These are phyloP conservation scores for Aureobasidium sp. DNA, from an alignment of 2,329 filamentous ascomycete species.

Conservation along the genomic window DNA sequence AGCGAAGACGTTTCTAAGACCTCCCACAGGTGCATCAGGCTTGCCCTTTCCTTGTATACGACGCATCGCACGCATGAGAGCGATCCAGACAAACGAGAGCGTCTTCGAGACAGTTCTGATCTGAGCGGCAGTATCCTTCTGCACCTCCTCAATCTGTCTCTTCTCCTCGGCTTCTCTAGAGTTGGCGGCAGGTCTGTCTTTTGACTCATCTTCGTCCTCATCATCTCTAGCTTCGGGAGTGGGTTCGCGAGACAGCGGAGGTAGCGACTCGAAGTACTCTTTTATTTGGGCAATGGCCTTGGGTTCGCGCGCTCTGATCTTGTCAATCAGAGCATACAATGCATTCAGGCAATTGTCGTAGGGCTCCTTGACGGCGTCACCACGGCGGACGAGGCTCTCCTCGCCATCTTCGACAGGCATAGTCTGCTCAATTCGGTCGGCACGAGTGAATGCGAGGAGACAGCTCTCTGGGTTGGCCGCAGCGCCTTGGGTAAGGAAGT, in stretches of 20 bases:
- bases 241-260: slow-evolving; percentile 29
- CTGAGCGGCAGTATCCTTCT: slow-evolving; percentile 64
- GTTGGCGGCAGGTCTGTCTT: slow-evolving; percentile 25
- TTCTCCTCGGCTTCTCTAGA: slow-evolving; percentile 46
- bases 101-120: slow-evolving; percentile 71
- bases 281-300: slow-evolving; percentile 52
- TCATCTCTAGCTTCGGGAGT: slow-evolving; percentile 42
- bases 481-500: slow-evolving; percentile 76
- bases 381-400: slow-evolving; percentile 56
- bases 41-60: slow-evolving; percentile 78
- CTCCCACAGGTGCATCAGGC: slow-evolving; percentile 49
- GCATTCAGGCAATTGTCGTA: slow-evolving; percentile 78
- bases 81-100: slow-evolving; percentile 91
- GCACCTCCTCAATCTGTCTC: slow-evolving; percentile 50
- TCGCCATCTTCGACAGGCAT: slow-evolving; percentile 65
- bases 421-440: slow-evolving; percentile 76
- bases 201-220: slow-evolving; percentile 47
- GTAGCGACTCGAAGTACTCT: slow-evolving; percentile 44
- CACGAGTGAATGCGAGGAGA: slow-evolving; percentile 79
- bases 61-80: slow-evolving; percentile 86
- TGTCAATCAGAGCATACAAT: slow-evolving; percentile 79
- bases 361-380: slow-evolving; percentile 70
- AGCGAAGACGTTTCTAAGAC: slow-evolving; percentile 79
- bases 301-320: slow-evolving; percentile 59
- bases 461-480: slow-evolving; percentile 90